phyloP scores from a whole-genome alignment of 73 alveolate species.

The Paramecium caudatum region DNA sequence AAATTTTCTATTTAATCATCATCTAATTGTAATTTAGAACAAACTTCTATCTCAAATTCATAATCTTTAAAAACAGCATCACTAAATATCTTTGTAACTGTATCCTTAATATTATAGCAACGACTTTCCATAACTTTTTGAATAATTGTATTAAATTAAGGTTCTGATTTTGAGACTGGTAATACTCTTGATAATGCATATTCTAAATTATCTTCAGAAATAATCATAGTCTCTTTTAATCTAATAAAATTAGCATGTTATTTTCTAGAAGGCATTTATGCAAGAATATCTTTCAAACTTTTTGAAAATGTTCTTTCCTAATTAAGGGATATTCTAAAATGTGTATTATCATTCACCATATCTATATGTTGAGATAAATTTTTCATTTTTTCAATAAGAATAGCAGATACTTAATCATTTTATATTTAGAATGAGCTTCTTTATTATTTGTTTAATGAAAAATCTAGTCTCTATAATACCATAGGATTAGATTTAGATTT shows the following conservation, averaged over 20 bases:
- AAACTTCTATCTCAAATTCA: conserved; percentile 15
- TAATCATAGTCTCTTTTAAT: conserved; percentile 3
- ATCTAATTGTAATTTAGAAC: background rate
- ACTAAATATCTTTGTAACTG: too few relatives aligned
- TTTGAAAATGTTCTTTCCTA: conserved; percentile 35
- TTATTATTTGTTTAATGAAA: background rate
- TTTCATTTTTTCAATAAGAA: conserved; percentile 13
- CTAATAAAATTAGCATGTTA: conserved; percentile 6
- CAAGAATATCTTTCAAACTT: conserved; percentile 16
- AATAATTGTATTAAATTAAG: conserved; percentile 14
- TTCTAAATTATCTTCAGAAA: background rate
- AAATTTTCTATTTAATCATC: background rate
- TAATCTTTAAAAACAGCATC: conserved; percentile 23
- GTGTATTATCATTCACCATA: background rate
- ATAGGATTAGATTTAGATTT: background rate
- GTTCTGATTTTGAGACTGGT: background rate
- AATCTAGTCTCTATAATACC: background rate
- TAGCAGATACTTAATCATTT: background rate
- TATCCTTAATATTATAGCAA: background rate
- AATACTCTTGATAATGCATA: conserved; percentile 34
- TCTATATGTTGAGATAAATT: conserved; percentile 31
- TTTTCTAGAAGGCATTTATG: conserved; percentile 52
- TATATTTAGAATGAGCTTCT: conserved; percentile 25
- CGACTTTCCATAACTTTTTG: background rate
- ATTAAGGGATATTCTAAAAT: conserved; percentile 43